phyloP scores from a whole-genome alignment of 225 moss, liverwort and hornwort genomes.

The Marchantia polymorpha region DNA sequence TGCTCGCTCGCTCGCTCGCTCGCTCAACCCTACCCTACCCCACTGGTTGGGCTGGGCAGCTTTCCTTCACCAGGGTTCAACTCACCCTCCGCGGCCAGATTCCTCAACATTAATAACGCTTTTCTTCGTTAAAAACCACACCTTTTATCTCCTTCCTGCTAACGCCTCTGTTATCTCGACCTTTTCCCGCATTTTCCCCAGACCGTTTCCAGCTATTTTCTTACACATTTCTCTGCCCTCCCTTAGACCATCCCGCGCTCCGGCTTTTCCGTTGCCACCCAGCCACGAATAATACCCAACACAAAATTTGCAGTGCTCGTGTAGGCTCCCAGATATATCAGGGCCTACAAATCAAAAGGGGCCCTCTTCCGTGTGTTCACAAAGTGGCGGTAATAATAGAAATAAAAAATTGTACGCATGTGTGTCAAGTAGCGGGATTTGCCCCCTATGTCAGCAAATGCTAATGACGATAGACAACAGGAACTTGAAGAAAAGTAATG shows the following conservation, averaged over 20 bases:
- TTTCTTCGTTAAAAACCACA: constrained; percentile 17
- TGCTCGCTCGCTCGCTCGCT: neutral
- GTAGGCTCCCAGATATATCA: no score
- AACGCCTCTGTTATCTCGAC: constrained; percentile 6
- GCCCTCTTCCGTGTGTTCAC: no score
- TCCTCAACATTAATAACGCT: constrained; percentile 20
- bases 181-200: neutral
- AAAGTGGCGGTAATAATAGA: no score
- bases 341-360: no score
- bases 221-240: neutral
- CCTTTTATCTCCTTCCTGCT: constrained; percentile 2
- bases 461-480: neutral
- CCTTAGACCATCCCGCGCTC: neutral
- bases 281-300: no score
- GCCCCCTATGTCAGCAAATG: neutral
- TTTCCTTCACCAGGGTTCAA: constrained; percentile 2
- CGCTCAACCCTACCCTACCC: constrained; percentile 14
- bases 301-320: no score
- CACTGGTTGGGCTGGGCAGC: neutral
- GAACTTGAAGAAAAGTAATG: neutral
- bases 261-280: neutral
- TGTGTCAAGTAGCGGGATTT: no score
- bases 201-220: neutral
- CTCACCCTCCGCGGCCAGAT: neutral
- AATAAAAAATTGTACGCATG: no score